These are phyloP conservation scores for Luvunga scandens DNA, from an alignment of 345 rosid species.

Conservation along the genomic window DNA sequence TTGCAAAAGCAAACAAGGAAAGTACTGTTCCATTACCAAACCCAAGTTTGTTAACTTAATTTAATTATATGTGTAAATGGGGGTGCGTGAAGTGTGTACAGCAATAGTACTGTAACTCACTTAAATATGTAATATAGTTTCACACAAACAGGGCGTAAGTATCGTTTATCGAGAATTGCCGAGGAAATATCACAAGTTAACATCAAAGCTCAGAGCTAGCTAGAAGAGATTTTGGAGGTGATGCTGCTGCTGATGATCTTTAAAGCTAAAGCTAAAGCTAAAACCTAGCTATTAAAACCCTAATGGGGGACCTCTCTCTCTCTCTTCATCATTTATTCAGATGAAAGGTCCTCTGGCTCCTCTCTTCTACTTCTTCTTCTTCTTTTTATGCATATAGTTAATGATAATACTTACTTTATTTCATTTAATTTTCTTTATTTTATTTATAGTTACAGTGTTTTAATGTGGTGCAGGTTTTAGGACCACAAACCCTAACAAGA, in stretches of 20 bases:
- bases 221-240: neutral
- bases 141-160: conserved; percentile 23
- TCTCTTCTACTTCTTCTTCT: conserved; percentile 1
- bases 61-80: neutral
- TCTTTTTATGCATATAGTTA: neutral
- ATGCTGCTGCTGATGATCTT: neutral
- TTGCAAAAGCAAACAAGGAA: neutral
- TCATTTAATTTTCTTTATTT: neutral
- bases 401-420: neutral
- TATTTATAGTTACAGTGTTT: neutral
- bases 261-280: conserved; percentile 23
- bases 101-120: neutral
- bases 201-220: conserved; percentile 23
- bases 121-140: neutral
- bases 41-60: neutral
- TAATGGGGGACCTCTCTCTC: conserved; percentile 33
- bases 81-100: neutral
- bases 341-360: conserved; percentile 21
- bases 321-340: conserved; percentile 39
- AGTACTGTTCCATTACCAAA: conserved; percentile 16
- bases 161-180: conserved; percentile 35
- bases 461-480: conserved; percentile 6
- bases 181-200: conserved; percentile 37
- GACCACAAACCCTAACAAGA: conserved; percentile 24
- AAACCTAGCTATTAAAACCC: conserved; percentile 29